phyloP scores from a whole-genome alignment of 768 basidiomycete genomes.

The Mycena olivaceomarginata region DNA sequence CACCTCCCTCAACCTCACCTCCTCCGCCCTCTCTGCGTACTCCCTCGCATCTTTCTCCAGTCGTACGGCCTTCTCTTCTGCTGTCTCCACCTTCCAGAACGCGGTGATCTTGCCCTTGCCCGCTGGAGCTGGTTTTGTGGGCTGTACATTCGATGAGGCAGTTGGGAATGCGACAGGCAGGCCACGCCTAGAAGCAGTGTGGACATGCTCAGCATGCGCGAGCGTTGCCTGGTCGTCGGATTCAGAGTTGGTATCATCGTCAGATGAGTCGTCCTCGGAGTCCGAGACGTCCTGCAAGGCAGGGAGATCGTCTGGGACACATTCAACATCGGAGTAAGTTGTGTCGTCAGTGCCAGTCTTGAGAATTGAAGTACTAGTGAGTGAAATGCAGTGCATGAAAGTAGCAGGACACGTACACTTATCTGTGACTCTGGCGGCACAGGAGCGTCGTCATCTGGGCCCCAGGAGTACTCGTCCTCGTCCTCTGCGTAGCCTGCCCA shows the following conservation, averaged over 20 bases:
- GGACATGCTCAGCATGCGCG: background rate
- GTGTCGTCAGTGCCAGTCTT: no score
- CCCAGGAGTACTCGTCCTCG: background rate
- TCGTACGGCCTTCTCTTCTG: conserved; percentile 17
- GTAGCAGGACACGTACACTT: background rate
- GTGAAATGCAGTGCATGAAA: background rate
- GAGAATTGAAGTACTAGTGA: no score
- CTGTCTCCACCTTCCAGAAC: conserved; percentile 14
- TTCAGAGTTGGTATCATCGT: background rate
- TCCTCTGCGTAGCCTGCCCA: background rate
- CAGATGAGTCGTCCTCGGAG: no score
- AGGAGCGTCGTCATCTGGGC: conserved; percentile 14
- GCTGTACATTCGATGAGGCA: background rate
- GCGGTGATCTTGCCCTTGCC: conserved; percentile 4
- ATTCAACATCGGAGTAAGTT: background rate
- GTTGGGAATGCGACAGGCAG: no score
- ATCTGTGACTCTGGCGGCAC: conserved; percentile 10
- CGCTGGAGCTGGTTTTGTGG: background rate
- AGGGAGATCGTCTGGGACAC: background rate
- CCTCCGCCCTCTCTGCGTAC: background rate
- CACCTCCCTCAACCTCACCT: background rate
- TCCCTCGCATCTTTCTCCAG: conserved; percentile 5
- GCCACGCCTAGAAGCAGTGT: background rate
- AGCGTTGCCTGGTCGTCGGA: background rate
- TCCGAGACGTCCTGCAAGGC: background rate